A percentile compares a stretch with the other conserved stretches of the same genome.
Evolutionary conservation across 495 filamentous ascomycete genomes (phyloP).

Genomic region (Neurospora sp.): DNA sequence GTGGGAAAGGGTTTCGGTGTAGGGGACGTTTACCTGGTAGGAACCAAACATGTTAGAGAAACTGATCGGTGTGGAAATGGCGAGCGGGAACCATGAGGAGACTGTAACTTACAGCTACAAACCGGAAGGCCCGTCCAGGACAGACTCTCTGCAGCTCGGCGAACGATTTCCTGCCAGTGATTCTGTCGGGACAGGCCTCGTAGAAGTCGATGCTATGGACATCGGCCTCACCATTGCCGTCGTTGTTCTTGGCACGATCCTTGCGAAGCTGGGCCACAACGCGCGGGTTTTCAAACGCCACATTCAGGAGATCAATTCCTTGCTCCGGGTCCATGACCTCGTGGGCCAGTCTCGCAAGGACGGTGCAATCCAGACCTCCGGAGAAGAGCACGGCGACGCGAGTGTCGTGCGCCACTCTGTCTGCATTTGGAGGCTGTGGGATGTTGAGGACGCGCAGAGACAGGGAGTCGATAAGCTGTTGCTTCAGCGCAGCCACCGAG

Average conservation of each 20-base stretch:
- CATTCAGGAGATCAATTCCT: slow-evolving; percentile 81
- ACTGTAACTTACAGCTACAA: slow-evolving; percentile 49
- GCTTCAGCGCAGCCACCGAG: slow-evolving; percentile 46
- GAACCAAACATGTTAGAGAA: not conserved
- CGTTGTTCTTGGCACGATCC: slow-evolving; percentile 5
- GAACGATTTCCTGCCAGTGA: slow-evolving; percentile 70
- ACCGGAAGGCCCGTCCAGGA: slow-evolving; percentile 64
- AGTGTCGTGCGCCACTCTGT: slow-evolving; percentile 15
- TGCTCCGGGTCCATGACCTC: slow-evolving; percentile 60
- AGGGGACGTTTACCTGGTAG: slow-evolving; percentile 68
- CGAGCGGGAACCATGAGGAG: slow-evolving; percentile 2
- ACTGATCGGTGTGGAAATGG: slow-evolving; percentile 2
- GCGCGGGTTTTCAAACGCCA: slow-evolving; percentile 91
- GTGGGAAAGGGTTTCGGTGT: slow-evolving; percentile 60
- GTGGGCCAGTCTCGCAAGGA: slow-evolving; percentile 76
- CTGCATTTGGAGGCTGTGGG: slow-evolving; percentile 41
- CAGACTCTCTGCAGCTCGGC: slow-evolving; percentile 63
- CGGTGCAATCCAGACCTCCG: slow-evolving; percentile 85
- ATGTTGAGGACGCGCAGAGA: slow-evolving; percentile 55
- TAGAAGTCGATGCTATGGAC: slow-evolving; percentile 38
- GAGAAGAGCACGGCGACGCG: slow-evolving; percentile 84
- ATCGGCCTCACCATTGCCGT: not conserved
- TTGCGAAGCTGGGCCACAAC: slow-evolving; percentile 36
- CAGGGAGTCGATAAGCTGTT: slow-evolving; percentile 55
- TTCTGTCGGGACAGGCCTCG: slow-evolving; percentile 79